phyloP scores from a whole-genome alignment of 2,329 filamentous ascomycete genomes.

The Aspergillus spinulosporus region DNA sequence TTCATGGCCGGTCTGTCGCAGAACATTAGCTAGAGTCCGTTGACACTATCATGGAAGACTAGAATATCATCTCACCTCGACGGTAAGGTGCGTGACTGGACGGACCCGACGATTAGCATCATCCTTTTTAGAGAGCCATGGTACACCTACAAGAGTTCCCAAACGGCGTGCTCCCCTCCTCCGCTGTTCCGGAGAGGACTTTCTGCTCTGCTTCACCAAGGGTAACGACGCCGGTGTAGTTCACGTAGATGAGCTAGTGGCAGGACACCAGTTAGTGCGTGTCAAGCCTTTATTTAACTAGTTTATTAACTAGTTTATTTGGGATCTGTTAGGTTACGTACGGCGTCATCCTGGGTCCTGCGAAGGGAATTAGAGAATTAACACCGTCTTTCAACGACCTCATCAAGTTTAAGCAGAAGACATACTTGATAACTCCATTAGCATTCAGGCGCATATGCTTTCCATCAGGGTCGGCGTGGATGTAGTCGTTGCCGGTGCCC shows the following conservation, averaged over 20 bases:
- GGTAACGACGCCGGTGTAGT: constrained; percentile 44
- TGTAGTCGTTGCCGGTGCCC: constrained; percentile 45
- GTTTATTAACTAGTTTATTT: constrained; percentile 19
- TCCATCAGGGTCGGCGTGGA: constrained; percentile 43
- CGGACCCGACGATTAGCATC: constrained; percentile 8
- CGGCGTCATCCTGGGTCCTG: constrained; percentile 37
- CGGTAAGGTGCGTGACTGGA: constrained; percentile 39
- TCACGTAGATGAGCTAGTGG: constrained; percentile 39
- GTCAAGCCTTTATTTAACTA: neutral
- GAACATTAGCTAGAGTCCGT: neutral
- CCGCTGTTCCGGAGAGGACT: constrained; percentile 35
- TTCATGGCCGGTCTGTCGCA: constrained; percentile 41
- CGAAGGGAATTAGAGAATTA: neutral
- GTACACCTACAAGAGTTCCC: constrained; percentile 42
- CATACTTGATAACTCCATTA: constrained; percentile 42
- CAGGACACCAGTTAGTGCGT: neutral
- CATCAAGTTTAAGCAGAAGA: neutral
- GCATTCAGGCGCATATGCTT: constrained; percentile 44
- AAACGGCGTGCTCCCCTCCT: constrained; percentile 39
- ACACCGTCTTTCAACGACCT: neutral
- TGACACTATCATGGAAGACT: neutral
- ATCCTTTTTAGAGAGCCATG: neutral
- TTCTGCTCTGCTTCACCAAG: constrained; percentile 34
- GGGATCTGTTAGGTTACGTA: constrained; percentile 20
- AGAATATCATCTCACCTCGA: constrained; percentile 32